Percentiles rank a stretch among this genome's conserved stretches.
These are phyloP conservation scores for Gloeostereum incarnatum DNA, from an alignment of 768 basidiomycete species.

Conservation along the genomic window DNA sequence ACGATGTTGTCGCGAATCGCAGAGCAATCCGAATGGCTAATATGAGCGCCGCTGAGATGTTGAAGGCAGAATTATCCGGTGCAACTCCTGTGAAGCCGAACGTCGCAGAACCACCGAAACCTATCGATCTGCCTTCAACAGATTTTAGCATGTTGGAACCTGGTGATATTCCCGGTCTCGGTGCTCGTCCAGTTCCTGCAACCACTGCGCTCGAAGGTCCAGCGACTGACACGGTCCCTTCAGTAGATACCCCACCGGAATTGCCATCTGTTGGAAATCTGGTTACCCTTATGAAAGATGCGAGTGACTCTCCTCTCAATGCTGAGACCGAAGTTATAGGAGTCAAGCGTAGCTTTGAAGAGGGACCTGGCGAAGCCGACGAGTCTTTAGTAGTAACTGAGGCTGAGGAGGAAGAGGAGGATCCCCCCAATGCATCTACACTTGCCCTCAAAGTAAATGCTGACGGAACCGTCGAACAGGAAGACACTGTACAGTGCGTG, in stretches of 20 bases:
- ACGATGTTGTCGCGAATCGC: conserved; percentile 84
- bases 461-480: conserved; percentile 92
- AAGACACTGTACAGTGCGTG: conserved; percentile 83
- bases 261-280: neutral
- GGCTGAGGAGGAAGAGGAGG: conserved; percentile 43
- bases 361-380: conserved; percentile 36
- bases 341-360: conserved; percentile 40
- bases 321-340: conserved; percentile 11
- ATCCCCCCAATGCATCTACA: conserved; percentile 14
- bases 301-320: neutral
- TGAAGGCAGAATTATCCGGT: conserved; percentile 82
- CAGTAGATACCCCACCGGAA: neutral
- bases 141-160: conserved; percentile 11
- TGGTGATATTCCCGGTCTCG: conserved; percentile 30
- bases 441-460: conserved; percentile 50
- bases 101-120: conserved; percentile 25
- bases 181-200: too few species aligned
- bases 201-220: too few species aligned
- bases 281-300: conserved; percentile 1
- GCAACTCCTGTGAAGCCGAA: conserved; percentile 25
- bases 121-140: conserved; percentile 17
- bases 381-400: conserved; percentile 33
- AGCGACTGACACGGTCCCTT: too few species aligned
- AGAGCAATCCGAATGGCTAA: conserved; percentile 92
- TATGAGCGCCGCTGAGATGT: conserved; percentile 88